Conservation (phyloP, 2,329 filamentous ascomycete species). For the Triangularia setosa region DNA sequence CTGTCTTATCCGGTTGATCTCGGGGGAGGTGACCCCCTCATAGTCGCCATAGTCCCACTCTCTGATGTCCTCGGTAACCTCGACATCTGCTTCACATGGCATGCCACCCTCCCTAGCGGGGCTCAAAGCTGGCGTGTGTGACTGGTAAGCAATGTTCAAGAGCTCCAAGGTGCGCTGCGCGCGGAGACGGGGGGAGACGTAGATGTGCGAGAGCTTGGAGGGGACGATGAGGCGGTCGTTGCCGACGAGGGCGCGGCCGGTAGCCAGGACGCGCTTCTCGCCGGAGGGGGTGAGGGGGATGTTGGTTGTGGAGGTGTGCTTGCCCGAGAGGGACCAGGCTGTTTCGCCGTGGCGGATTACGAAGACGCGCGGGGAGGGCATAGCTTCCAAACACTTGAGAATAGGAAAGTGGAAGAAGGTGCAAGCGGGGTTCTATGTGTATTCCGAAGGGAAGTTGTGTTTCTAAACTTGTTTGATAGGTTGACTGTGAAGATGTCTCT, state of each 20-base stretch:
- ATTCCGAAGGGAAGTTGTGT: neutral
- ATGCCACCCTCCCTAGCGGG: slow-evolving; percentile 32
- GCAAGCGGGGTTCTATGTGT: neutral
- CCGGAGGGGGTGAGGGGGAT: slow-evolving; percentile 80
- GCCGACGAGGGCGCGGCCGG: slow-evolving; percentile 79
- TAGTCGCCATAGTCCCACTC: slow-evolving; percentile 87
- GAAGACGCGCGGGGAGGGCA: slow-evolving; percentile 67
- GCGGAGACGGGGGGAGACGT: slow-evolving; percentile 80
- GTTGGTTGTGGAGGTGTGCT: slow-evolving; percentile 82
- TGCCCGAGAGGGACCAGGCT: slow-evolving; percentile 85
- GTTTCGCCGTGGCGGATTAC: slow-evolving; percentile 89
- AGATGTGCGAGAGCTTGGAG: slow-evolving; percentile 76
- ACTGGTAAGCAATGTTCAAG: slow-evolving; percentile 67
- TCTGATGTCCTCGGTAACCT: slow-evolving; percentile 67
- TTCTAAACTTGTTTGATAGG: neutral
- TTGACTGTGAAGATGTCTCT: neutral
- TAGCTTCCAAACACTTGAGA: slow-evolving; percentile 10
- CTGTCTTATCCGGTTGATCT: slow-evolving; percentile 59
- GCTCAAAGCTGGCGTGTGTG: slow-evolving; percentile 55
- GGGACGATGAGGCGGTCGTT: slow-evolving; percentile 81
- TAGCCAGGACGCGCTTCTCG: slow-evolving; percentile 70
- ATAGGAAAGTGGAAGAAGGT: neutral
- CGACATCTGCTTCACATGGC: slow-evolving; percentile 56
- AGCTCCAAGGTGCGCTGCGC: slow-evolving; percentile 90
- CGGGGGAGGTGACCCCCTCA: slow-evolving; percentile 70